Conservation (phyloP, 1,284 basidiomycete genomes). For the Boletus semigastroideus region DNA sequence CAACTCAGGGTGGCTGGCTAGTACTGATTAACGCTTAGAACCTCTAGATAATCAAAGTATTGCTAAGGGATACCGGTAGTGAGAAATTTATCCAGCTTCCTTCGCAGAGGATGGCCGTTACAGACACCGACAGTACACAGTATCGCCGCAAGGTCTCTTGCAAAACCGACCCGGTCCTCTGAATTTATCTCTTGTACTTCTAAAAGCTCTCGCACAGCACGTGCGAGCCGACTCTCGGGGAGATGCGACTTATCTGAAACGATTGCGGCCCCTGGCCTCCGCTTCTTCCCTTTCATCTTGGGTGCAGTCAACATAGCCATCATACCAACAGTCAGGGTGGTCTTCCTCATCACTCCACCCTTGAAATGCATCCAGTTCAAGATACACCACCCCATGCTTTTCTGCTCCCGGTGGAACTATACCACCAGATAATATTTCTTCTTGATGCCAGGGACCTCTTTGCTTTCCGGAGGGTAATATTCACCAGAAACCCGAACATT, state of each 20-base stretch:
- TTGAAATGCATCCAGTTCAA: slow-evolving; percentile 1
- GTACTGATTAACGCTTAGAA: neutral
- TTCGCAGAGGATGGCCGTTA: slow-evolving; percentile 61
- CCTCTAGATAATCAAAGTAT: slow-evolving; percentile 6
- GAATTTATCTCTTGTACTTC: slow-evolving; percentile 50
- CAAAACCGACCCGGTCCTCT: slow-evolving; percentile 47
- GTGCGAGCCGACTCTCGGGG: slow-evolving; percentile 64
- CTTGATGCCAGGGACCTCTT: slow-evolving; percentile 20
- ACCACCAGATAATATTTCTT: slow-evolving; percentile 11
- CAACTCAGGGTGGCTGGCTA: too few relatives aligned
- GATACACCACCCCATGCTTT: neutral
- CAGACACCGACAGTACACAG: slow-evolving; percentile 57
- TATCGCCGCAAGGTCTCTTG: slow-evolving; percentile 48
- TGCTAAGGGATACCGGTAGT: slow-evolving; percentile 6
- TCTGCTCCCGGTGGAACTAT: slow-evolving; percentile 21
- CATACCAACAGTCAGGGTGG: too few relatives aligned
- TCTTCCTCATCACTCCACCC: too few relatives aligned
- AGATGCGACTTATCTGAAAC: slow-evolving; percentile 36
- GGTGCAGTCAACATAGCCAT: slow-evolving; percentile 65
- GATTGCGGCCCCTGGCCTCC: slow-evolving; percentile 33
- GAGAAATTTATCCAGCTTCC: slow-evolving; percentile 58
- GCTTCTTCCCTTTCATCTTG: slow-evolving; percentile 56
- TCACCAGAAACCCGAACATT: neutral
- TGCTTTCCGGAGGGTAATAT: slow-evolving; percentile 16
- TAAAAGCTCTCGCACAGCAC: slow-evolving; percentile 61